Evolutionary conservation across 345 rosid genomes (phyloP), one percentile per base, ranked within the genome.

Genomic region (Trapa incisa): DNA sequence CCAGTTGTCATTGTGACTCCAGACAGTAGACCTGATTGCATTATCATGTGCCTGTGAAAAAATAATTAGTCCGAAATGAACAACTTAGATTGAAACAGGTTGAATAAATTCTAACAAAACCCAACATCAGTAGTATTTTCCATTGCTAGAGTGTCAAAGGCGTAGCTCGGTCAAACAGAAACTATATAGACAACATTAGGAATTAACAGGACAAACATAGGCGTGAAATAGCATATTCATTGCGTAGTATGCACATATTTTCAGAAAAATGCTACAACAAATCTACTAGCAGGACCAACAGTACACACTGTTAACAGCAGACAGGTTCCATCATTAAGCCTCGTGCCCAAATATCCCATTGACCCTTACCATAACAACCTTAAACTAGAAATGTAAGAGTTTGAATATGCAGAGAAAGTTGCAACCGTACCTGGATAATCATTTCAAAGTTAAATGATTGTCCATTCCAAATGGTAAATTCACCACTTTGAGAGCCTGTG

Each of bases 381-480:
- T 22, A 22, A 22, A 22, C 29, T 22, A 22, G 16, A 58, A 7
- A 12, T 8, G 35, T 6, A 33, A 58, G 5, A 22, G 29, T 22
- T 22, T 22, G 29, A 22, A 22, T 22, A 22, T 22, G 29, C 29
- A 22, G 29, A 73, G 67, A 61, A 72, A 35, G 29, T 32, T 17
- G 37, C 48, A 35, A 53, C 17, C 36, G 47, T 74, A 94, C 99
- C 96, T 94, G 99, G 77, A 94, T 87, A 79, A 91, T 91, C 96
- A 91, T 91, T 79, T 94, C 97, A 70, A 91, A 91, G 75, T 94
- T 91, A 74, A 94, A 94, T 45, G 99, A 89, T 29, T 91, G 99
- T 72, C 99, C 99, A 84, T 94, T 91, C 99, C 99, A 94, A 61
- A 94, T 84, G 70, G 99, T 94, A 75, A 94, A 94, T 76, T 94